phyloP scores from a whole-genome alignment of 2,329 filamentous ascomycete species.

The Hymenoscyphus repandus region DNA sequence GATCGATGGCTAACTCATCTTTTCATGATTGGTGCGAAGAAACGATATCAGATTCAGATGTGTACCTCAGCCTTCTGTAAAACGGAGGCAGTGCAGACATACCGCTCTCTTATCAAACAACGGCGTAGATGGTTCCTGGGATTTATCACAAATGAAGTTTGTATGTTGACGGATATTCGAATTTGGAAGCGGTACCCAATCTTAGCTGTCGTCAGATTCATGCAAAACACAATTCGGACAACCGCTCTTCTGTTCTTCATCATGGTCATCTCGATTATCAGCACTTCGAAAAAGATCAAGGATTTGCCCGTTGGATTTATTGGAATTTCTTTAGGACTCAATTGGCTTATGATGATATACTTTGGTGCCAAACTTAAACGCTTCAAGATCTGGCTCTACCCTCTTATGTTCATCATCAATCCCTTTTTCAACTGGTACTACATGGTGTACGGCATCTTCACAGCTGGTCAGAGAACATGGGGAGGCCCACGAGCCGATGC shows the following conservation, averaged over 20 bases:
- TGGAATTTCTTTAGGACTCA: constrained; percentile 83
- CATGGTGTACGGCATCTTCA: constrained; percentile 94
- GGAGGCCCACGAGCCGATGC: constrained; percentile 89
- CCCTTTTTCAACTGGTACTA: constrained; percentile 98
- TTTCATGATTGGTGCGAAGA: constrained; percentile 96
- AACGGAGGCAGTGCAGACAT: constrained; percentile 91
- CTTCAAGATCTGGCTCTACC: constrained; percentile 93
- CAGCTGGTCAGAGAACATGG: constrained; percentile 91
- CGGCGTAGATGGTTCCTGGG: constrained; percentile 93
- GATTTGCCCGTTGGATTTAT: constrained; percentile 92
- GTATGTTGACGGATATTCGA: constrained; percentile 92
- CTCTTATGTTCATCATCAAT: constrained; percentile 90
- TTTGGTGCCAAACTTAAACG: constrained; percentile 82
- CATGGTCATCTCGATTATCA: constrained; percentile 80
- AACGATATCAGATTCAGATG: constrained; percentile 94
- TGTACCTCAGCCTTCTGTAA: constrained; percentile 98
- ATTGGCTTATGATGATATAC: constrained; percentile 94
- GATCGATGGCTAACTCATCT: constrained; percentile 96
- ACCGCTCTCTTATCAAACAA: constrained; percentile 83
- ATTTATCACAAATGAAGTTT: constrained; percentile 96
- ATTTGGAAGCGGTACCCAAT: constrained; percentile 89
- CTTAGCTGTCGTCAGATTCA: constrained; percentile 79
- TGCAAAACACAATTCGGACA: constrained; percentile 94
- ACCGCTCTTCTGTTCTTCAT: constrained; percentile 93
- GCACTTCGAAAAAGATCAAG: constrained; percentile 70